Conservation (phyloP, 2,329 filamentous ascomycete species). For the Macroventuria anomochaeta region DNA sequence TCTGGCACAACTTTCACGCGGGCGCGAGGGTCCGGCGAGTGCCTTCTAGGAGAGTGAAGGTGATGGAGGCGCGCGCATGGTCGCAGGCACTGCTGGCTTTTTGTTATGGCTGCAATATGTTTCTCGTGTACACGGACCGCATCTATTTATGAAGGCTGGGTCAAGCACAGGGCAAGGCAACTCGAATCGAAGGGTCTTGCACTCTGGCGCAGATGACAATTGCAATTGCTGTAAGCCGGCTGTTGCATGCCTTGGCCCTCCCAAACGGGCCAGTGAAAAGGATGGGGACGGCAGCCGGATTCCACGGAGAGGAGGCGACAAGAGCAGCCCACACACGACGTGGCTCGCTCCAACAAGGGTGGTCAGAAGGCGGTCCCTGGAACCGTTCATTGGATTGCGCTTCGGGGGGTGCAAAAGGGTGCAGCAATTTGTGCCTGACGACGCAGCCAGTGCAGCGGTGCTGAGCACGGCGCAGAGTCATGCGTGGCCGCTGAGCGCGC, state of each 20-base stretch:
- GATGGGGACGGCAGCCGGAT: slow-evolving; percentile 23
- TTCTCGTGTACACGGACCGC: slow-evolving; percentile 33
- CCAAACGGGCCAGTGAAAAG: slow-evolving; percentile 15
- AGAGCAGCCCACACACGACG: slow-evolving; percentile 28
- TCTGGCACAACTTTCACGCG: slow-evolving; percentile 29
- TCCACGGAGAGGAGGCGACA: slow-evolving; percentile 22
- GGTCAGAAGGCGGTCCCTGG: slow-evolving; percentile 33
- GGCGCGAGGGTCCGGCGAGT: slow-evolving; percentile 21
- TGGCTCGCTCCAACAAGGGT: slow-evolving; percentile 36
- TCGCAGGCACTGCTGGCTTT: neutral
- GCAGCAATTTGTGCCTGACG: slow-evolving; percentile 38
- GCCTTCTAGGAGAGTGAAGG: neutral
- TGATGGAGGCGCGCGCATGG: neutral
- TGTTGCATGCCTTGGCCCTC: slow-evolving; percentile 15
- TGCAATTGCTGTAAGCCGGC: slow-evolving; percentile 2
- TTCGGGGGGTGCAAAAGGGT: slow-evolving; percentile 22
- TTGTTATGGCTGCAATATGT: slow-evolving; percentile 32
- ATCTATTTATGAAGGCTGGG: slow-evolving; percentile 24
- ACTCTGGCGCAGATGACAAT: slow-evolving; percentile 3
- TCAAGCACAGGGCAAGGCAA: slow-evolving; percentile 16
- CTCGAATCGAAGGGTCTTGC: slow-evolving; percentile 18
- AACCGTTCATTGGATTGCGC: slow-evolving; percentile 32
- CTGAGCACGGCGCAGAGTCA: slow-evolving; percentile 26
- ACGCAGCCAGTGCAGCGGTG: slow-evolving; percentile 25
- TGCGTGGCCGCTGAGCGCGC: slow-evolving; percentile 24